Conservation (phyloP, 352 stramenopile species). For the Phytophthora crassamura region DNA sequence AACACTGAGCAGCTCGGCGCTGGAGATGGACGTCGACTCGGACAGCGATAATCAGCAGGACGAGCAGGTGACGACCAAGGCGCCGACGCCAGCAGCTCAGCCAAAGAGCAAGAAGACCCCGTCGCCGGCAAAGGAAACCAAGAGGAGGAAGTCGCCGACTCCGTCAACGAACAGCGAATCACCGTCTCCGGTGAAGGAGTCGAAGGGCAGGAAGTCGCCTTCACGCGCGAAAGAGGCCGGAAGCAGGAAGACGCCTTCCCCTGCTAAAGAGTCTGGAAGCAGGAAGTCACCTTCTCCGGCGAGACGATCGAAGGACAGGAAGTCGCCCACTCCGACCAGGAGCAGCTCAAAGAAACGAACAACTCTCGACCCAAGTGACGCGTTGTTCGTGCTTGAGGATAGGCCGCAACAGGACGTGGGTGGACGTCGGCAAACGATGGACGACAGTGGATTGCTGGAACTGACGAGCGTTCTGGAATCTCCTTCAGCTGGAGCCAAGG, state of each 20-base stretch:
- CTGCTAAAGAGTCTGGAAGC: constrained; percentile 3
- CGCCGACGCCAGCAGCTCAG: background rate
- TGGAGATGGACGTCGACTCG: constrained; percentile 19
- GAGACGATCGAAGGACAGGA: constrained; percentile 4
- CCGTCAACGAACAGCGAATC: background rate
- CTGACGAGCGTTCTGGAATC: constrained; percentile 36
- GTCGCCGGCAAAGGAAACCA: background rate
- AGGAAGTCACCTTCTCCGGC: background rate
- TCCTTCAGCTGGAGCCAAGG: constrained; percentile 8
- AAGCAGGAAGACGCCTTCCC: constrained; percentile 9
- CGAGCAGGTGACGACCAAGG: constrained; percentile 7
- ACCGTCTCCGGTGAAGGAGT: background rate
- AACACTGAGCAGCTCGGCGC: constrained; percentile 12
- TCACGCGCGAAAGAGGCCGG: constrained; percentile 7
- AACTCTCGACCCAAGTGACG: constrained; percentile 66
- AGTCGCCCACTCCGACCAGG: constrained; percentile 6
- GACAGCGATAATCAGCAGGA: constrained; percentile 1
- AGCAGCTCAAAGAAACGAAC: constrained; percentile 32
- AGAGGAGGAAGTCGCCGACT: background rate
- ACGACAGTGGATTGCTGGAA: constrained; percentile 54
- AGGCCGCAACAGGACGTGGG: constrained; percentile 9
- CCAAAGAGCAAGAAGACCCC: background rate
- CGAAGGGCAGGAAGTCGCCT: constrained; percentile 4
- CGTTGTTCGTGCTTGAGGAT: constrained; percentile 30
- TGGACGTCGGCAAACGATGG: constrained; percentile 67